Base-by-base conservation (phyloP, 2,329 filamentous ascomycete genomes). In the Dactylonectria macrodidyma region DNA sequence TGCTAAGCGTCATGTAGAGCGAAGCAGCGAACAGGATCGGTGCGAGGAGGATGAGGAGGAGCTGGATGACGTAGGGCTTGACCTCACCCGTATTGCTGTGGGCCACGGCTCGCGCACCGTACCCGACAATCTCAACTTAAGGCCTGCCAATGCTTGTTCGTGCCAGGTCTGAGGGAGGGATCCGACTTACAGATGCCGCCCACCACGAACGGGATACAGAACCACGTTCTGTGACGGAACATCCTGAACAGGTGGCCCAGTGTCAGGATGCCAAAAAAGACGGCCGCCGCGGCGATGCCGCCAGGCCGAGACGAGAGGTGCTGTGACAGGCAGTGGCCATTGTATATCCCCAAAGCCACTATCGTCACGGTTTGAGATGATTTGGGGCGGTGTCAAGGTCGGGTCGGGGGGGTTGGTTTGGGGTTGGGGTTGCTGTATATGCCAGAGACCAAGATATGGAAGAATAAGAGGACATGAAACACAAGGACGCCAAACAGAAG, bases 261-360 rank as follows among this genome's bases (percentile, higher is more conserved):
- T 1, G 86, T 84, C 11, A 83, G 72, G 10, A 81, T 56, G 22
- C 73, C 61, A 73, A 88, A 88, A 73, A 88, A 88, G 2, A 89
- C 71, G 36, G 82, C 62, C 5, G 78, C 73, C 66, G 88, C 87
- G 9, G 84, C 76, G 19, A 84, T 74, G 2, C 84, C 86, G 0
- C 82, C 84, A 0, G 81, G 78, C 2, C 86, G 61, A 0, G 83
- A 85, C 0, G 87, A 85, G 16, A 74, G 52, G 66, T 81, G 81
- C 7, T 61, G 59, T 69, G 72, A 75, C 16, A 73, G 62, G 12
- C 59, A 65, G 56, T 72, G 71, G 48, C 70, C 73, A 58, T 73
- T 73, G 65, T 75, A 62, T n/a, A 65, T 68, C 60, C 73, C 68
- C 36, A 38, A 38, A 38, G 36, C 36, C 36, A 38, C 36, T 9